These are phyloP conservation scores for Trichoderma atrobrunneum DNA, from an alignment of 2,329 filamentous ascomycete genomes.

Conservation along the genomic window DNA sequence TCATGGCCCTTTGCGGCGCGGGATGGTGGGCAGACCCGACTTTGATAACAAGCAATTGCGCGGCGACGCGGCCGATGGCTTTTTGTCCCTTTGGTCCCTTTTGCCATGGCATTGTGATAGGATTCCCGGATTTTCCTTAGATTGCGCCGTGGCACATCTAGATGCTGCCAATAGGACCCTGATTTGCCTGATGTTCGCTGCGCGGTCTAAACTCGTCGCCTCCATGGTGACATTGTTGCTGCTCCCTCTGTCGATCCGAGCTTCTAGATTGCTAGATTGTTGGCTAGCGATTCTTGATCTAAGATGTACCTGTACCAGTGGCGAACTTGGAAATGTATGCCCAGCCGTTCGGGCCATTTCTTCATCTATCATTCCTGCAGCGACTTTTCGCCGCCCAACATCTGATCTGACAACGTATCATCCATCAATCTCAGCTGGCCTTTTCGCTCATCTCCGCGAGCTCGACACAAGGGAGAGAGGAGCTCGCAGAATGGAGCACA, in stretches of 20 bases:
- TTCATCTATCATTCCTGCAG: not conserved
- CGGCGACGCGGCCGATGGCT: not conserved
- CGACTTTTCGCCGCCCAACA: not conserved
- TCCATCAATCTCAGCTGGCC: not conserved
- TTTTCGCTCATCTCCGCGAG: not conserved
- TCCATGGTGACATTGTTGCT: not conserved
- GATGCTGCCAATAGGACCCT: constrained; percentile 14
- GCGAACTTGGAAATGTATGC: not conserved
- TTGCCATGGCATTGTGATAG: not conserved
- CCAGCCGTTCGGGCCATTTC: not conserved
- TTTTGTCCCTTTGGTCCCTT: not conserved
- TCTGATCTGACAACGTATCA: not conserved
- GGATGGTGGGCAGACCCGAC: constrained; percentile 14
- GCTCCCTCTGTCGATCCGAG: constrained; percentile 8
- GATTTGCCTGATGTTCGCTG: constrained; percentile 10
- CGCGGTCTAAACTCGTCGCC: not conserved
- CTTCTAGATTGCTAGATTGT: constrained; percentile 15
- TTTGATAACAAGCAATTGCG: constrained; percentile 4
- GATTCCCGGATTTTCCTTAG: not conserved
- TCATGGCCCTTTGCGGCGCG: constrained; percentile 2
- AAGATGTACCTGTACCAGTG: not conserved
- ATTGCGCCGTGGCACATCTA: constrained; percentile 1
- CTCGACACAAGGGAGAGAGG: not conserved
- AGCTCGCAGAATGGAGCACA: not conserved
- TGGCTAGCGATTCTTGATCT: not conserved